phyloP scores from a whole-genome alignment of 2,329 filamentous ascomycete genomes.

The Sclerotinia subarctica region DNA sequence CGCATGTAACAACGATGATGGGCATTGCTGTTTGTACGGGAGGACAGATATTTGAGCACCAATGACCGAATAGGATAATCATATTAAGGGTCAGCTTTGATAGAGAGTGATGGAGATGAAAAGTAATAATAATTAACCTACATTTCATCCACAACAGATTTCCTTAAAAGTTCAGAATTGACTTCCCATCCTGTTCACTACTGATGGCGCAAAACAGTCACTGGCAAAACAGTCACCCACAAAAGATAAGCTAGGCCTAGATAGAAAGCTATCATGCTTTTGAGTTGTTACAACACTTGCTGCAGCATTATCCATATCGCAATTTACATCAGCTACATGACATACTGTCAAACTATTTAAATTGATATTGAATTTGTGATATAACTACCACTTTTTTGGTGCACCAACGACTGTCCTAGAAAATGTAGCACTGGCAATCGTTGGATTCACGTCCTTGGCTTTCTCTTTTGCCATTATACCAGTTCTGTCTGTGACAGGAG shows the following conservation, averaged over 20 bases:
- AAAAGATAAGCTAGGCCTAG: not conserved
- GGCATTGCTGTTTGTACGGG: no score
- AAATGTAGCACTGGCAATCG: constrained; percentile 38
- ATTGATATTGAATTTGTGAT: not conserved
- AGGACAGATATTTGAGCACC: no score
- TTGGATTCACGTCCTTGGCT: constrained; percentile 37
- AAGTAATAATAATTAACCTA: not conserved
- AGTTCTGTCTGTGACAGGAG: constrained; percentile 80
- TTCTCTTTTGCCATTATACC: constrained; percentile 57
- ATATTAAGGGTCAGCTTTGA: not conserved
- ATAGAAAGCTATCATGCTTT: not conserved
- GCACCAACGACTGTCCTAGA: constrained; percentile 39
- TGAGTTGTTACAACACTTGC: not conserved
- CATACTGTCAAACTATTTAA: not conserved
- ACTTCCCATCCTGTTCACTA: not conserved
- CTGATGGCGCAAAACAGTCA: not conserved
- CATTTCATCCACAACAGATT: not conserved
- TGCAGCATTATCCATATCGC: no score
- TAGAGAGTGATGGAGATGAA: not conserved
- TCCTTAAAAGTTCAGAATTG: no score
- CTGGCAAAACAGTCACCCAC: not conserved
- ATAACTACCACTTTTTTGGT: constrained; percentile 39
- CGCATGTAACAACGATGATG: no score
- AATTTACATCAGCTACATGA: not conserved
- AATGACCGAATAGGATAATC: not conserved